A percentile compares a stretch with the other conserved stretches of the same genome.
Conservation (phyloP, 495 filamentous ascomycete genomes). For the Hamigera avellanea region DNA sequence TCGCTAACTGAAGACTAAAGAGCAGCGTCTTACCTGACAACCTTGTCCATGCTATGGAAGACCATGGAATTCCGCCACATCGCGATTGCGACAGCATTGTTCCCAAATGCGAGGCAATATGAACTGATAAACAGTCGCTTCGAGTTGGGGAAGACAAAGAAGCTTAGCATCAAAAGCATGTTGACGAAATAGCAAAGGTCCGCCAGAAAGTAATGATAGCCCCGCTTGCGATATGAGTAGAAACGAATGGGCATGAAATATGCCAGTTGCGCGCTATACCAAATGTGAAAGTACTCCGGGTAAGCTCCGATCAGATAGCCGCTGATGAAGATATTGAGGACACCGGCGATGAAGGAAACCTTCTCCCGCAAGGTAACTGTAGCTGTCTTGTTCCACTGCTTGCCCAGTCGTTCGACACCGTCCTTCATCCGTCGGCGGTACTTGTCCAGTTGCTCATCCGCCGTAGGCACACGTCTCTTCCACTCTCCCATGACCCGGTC, state of each 20-base stretch:
- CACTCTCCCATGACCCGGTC: constrained; percentile 81
- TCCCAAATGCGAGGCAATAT: constrained; percentile 86
- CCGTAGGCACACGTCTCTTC: constrained; percentile 67
- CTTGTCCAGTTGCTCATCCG: constrained; percentile 85
- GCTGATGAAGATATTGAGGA: constrained; percentile 93
- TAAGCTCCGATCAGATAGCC: constrained; percentile 84
- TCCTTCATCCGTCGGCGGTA: constrained; percentile 78
- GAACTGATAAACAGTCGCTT: constrained; percentile 88
- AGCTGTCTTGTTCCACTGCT: constrained; percentile 79
- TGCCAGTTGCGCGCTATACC: constrained; percentile 75
- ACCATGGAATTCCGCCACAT: constrained; percentile 99
- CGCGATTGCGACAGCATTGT: constrained; percentile 94
- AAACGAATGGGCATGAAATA: constrained; percentile 97
- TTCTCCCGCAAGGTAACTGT: constrained; percentile 86
- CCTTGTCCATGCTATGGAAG: constrained; percentile 94
- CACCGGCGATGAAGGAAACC: constrained; percentile 87
- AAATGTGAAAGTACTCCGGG: constrained; percentile 79
- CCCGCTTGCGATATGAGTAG: constrained; percentile 77
- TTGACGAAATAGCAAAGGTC: constrained; percentile 99
- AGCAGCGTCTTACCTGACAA: constrained; percentile 49
- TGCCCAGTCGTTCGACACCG: constrained; percentile 76
- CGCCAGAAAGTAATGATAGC: constrained; percentile 94
- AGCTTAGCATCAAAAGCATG: constrained; percentile 63
- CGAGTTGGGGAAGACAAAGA: constrained; percentile 86
- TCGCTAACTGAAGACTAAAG: not conserved